Evolutionary conservation across 2,329 filamentous ascomycete genomes (phyloP), one percentile per base, ranked within the genome.

Genomic region (Diaporthe ilicicola): DNA sequence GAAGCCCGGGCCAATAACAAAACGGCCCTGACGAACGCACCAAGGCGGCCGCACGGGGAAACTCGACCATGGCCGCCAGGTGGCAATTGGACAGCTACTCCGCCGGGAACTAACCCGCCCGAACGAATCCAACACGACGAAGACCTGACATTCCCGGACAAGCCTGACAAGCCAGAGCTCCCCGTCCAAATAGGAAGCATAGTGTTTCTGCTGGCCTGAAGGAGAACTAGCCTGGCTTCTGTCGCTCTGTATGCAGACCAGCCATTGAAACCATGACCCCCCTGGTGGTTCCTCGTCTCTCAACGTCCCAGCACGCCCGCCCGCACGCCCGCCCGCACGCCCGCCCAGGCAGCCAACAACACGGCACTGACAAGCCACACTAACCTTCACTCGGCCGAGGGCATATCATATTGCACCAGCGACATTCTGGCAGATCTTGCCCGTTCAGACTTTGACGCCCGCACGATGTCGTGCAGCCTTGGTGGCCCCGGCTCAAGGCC

Each of bases 391-490:
- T 65, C 66, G 50, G 66, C 50, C 70, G 56, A 61, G 42, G 50
- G 62, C 32, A 44, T 19, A 64, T 44, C 65, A 46, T 32, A 44
- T 48, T 56, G 62, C 34, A 48, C 15, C n/a, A 48, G 55, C 39
- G 54, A 50, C 10, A 61, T 42, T 46, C 48, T 53, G 27, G 37
- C n/a, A 44, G 46, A 65, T 34, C 27, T 50, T 27, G 39, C 66
- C 34, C 34, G 24, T 29, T 51, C 50, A 44, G 44, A 34, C 65
- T 69, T 55, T 50, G 55, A 46, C 48, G 67, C 67, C 67, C 61
- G 70, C 67, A 39, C 59, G 29, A 67, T 72, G 67, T 72, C 61
- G 67, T 70, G 70, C 67, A 72, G 70, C 67, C 62, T 13, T 62
- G 59, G 59, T 61, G 39, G 32, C 37, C 39, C 53, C 24, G 67